These are phyloP conservation scores for Mucor sp. DNA, from an alignment of 371 early-diverging fungal genomes.

Conservation along the genomic window DNA sequence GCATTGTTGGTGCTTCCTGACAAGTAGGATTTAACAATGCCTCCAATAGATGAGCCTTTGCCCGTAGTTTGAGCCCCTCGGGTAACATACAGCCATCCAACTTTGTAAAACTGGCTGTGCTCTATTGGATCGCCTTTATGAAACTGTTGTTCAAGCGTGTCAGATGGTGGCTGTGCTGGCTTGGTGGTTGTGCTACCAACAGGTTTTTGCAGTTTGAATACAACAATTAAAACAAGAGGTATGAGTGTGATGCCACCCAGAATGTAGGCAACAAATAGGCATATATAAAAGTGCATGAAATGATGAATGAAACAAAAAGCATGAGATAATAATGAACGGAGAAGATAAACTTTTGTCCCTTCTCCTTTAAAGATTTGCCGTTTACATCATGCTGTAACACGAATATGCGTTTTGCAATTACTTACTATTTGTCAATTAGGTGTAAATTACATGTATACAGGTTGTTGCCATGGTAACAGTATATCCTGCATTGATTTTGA, in stretches of 20 bases:
- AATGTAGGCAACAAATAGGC: slow-evolving; percentile 36
- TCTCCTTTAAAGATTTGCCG: not conserved
- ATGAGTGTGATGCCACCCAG: slow-evolving; percentile 50
- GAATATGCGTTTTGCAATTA: not conserved
- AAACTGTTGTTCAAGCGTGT: slow-evolving; percentile 10
- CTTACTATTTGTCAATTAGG: not conserved
- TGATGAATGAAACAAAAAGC: not conserved
- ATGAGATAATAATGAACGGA: not conserved
- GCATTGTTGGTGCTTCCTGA: slow-evolving; percentile 13
- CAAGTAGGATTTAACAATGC: slow-evolving; percentile 42
- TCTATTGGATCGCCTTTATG: slow-evolving; percentile 8
- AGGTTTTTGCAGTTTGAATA: not conserved
- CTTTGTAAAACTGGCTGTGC: slow-evolving; percentile 39
- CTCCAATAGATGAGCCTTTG: slow-evolving; percentile 33
- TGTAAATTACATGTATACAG: too few species aligned
- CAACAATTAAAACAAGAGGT: slow-evolving; percentile 27
- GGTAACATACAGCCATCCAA: slow-evolving; percentile 52
- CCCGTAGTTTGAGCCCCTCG: slow-evolving; percentile 28
- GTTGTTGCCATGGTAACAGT: not conserved
- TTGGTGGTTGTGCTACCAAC: not conserved
- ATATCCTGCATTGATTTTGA: not conserved
- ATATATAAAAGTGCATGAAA: slow-evolving; percentile 6
- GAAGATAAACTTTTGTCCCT: not conserved
- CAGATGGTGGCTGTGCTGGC: not conserved
- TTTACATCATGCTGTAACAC: not conserved